These are phyloP conservation scores for Tricholoma sp. DNA, from an alignment of 768 basidiomycete species.

Conservation along the genomic window DNA sequence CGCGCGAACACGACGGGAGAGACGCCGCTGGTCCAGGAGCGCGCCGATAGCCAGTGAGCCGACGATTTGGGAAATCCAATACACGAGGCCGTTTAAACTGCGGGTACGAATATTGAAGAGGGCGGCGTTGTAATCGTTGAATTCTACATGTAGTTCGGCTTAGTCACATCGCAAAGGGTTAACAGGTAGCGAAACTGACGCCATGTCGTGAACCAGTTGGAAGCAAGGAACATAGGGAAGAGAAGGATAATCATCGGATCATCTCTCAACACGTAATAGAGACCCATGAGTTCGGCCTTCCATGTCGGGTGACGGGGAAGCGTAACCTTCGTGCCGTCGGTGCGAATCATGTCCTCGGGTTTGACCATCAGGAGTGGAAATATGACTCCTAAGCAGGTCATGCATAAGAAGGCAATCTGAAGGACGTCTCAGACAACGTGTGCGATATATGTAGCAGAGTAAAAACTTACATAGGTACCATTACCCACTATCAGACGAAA, in stretches of 20 bases:
- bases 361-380: constrained; percentile 70
- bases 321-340: constrained; percentile 66
- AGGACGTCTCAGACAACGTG: not conserved
- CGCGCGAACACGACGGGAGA: constrained; percentile 65
- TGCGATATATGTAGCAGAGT: not conserved
- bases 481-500: constrained; percentile 45
- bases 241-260: constrained; percentile 60
- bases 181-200: constrained; percentile 38
- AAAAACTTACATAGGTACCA: constrained; percentile 66
- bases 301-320: constrained; percentile 67
- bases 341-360: constrained; percentile 67
- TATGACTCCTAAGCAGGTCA: constrained; percentile 62
- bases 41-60: constrained; percentile 70
- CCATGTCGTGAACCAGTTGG: constrained; percentile 67
- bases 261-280: constrained; percentile 61
- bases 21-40: constrained; percentile 52
- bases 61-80: constrained; percentile 76
- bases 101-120: constrained; percentile 78
- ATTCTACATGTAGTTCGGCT: constrained; percentile 38
- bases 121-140: constrained; percentile 76
- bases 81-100: constrained; percentile 71
- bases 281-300: constrained; percentile 67
- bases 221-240: constrained; percentile 5
- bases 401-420: constrained; percentile 70
- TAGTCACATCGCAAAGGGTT: not conserved